Base-by-base conservation (phyloP, 2,329 filamentous ascomycete species). In the Aspergillus sclerotialis region DNA sequence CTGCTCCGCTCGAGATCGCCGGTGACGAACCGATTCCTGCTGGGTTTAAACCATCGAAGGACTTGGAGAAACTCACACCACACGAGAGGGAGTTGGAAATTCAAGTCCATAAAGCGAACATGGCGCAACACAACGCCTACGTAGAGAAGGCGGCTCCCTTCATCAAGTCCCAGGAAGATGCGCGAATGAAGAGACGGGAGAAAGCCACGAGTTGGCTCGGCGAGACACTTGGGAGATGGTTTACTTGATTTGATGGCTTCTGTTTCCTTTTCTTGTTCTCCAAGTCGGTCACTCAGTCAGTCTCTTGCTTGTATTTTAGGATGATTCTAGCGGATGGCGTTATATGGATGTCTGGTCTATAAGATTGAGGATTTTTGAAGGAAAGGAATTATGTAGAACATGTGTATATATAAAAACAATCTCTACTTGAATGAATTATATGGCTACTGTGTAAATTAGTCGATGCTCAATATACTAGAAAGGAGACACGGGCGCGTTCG, bases 61-160 rank as follows among this genome's bases (percentile, higher is more conserved):
- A 59, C 2, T 41, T 67, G 30, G 51, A 63, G 8, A 50, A 65
- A 17, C 53, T 69, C 36, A 64, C 61, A 3, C 66, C 66, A 4
- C 66, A 69, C 37, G 64, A 69, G 39, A 56, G 65, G 30, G 66
- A 69, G 36, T 38, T 69, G 37, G 64, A 65, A 35, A 58, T 67
- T 17, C 55, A 57, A 32, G 50, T 58, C 9, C 51, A 63, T 33
- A 55, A 61, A 36, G 55, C 63, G 27, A 50, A 61, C 21, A 28
- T 61, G 21, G 58, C 60, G 17, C 58, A 64, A 31, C 52, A 58
- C 21, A 60, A 56, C 33, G 16, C 52, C 16, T 65, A 63, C 40
- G 45, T 49, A 23, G 42, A 63, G 32, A 56, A 61, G 43, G 59
- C 60, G 10, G 46, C 42, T 15, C 52, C 55, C 4, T 56, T 59